Base-by-base conservation (phyloP, 352 stramenopile species). In the Elongisporangium anandrum region DNA sequence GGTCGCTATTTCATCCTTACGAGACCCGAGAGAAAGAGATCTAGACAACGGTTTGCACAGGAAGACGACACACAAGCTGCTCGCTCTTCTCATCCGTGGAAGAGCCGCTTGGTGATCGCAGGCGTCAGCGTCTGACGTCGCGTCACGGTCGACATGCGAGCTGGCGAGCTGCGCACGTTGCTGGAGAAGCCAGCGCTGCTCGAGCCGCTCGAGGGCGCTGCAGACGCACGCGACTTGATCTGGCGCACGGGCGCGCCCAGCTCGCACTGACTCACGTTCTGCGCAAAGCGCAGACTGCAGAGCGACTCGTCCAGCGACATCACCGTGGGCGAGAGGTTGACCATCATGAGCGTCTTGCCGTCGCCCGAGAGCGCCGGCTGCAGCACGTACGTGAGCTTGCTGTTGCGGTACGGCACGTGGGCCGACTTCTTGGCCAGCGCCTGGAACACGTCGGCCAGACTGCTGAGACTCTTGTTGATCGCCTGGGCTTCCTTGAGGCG, bases 281-380 rank as follows among this genome's bases (percentile, higher is more conserved):
- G 76, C 8, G 97, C 98, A 73, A 99, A 99, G 51, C 97, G 86
- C 26, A 99, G 86, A 59, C 95, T 99, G 77, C 97, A 99, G 5
- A 99, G 70, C 66, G 95, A 98, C 77, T 99, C 98, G 65, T 97
- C 87, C 38, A 97, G 79, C 58, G 95, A 99, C 50, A 86, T 77
- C 24, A 90, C 82, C 19, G 96, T 99, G 3, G 98, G 97, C 66
- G 94, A 98, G 23, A 99, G 73, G 70, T 99, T 99, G 47, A 99
- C 97, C 85, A 99, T 99, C 97, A 99, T 99, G 45, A 99, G 81
- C 62, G 97, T 99, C 81, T 99, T 99, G 47, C 97, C 97, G 77
- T 99, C 96, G 10, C 97, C 97, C 61, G 95, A 98, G 6, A 99
- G 87, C 61, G 95, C 97, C 53, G 98, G 96, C 79, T 99, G 97